A percentile compares a stretch with the other conserved stretches of the same genome.
phyloP scores from a whole-genome alignment of 2,329 filamentous ascomycete species.

The Fusarium tjaetaba region DNA sequence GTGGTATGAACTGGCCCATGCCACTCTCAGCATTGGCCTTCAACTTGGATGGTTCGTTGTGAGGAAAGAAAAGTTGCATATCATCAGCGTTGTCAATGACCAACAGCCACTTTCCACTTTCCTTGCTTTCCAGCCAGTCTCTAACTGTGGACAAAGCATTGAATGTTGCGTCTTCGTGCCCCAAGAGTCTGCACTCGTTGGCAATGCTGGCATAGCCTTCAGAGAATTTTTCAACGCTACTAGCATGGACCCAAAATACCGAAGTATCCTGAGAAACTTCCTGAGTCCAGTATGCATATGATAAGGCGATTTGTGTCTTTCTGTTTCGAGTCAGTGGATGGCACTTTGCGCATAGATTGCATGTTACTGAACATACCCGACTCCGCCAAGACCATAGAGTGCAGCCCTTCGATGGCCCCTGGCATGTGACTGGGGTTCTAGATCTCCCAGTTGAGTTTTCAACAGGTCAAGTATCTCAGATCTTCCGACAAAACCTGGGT shows the following conservation, averaged over 20 bases:
- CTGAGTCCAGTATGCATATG: conserved; percentile 27
- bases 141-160: conserved; percentile 42
- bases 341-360: accelerated
- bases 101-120: conserved; percentile 22
- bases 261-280: conserved; percentile 17
- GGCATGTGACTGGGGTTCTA: accelerated
- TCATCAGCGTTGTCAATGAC: conserved; percentile 39
- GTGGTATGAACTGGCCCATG: conserved; percentile 34
- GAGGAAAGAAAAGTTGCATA: conserved; percentile 23
- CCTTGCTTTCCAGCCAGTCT: conserved; percentile 43
- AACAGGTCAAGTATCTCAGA: neutral
- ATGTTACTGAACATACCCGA: conserved; percentile 14
- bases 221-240: conserved; percentile 44
- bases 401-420: conserved; percentile 1
- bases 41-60: accelerated
- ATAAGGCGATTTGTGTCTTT: conserved; percentile 31
- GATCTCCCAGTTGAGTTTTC: conserved; percentile 8
- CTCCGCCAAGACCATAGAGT: conserved; percentile 24
- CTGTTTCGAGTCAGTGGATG: neutral
- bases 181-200: conserved; percentile 39
- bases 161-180: conserved; percentile 35
- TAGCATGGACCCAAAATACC: conserved; percentile 50
- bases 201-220: conserved; percentile 49
- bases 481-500: conserved; percentile 25
- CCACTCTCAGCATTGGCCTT: accelerated